Evolutionary conservation across 2,329 filamentous ascomycete genomes (phyloP).

Genomic region (Fusarium incarnatum): DNA sequence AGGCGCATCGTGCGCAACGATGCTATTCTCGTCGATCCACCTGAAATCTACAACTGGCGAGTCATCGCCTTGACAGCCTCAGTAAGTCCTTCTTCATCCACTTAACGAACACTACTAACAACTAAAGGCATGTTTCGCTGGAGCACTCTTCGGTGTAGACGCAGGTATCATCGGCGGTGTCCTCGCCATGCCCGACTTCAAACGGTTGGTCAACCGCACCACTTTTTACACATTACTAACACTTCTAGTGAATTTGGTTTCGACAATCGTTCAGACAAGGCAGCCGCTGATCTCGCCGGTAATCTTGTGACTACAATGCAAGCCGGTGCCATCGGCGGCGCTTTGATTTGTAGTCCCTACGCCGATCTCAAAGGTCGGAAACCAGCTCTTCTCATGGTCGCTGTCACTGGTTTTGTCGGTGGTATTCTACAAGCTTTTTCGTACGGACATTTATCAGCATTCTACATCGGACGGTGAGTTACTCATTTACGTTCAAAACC

Average conservation of each 20-base stretch:
- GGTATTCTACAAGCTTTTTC: constrained; percentile 50
- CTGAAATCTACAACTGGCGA: constrained; percentile 77
- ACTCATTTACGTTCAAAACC: no score
- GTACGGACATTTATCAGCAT: constrained; percentile 46
- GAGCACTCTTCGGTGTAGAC: constrained; percentile 45
- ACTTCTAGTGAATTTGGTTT: constrained; percentile 40
- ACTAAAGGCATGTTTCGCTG: constrained; percentile 35
- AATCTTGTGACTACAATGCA: constrained; percentile 49
- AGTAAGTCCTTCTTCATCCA: not conserved
- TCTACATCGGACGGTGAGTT: constrained; percentile 46
- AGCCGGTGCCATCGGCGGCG: constrained; percentile 45
- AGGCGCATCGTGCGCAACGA: constrained; percentile 63
- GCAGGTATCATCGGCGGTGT: constrained; percentile 48
- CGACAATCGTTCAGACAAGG: constrained; percentile 12
- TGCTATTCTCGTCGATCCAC: constrained; percentile 73
- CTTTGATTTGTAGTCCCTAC: constrained; percentile 39
- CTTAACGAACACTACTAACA: not conserved
- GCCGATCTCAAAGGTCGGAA: constrained; percentile 50
- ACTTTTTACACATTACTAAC: not conserved
- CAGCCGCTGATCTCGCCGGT: constrained; percentile 39
- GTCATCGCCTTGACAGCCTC: constrained; percentile 73
- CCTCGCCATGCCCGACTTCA: constrained; percentile 45
- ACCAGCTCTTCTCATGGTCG: constrained; percentile 46
- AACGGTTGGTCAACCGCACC: constrained; percentile 1
- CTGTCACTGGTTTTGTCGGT: constrained; percentile 47